Evolutionary conservation across 768 basidiomycete genomes (phyloP).

Genomic region (Lactarius trivialis): DNA sequence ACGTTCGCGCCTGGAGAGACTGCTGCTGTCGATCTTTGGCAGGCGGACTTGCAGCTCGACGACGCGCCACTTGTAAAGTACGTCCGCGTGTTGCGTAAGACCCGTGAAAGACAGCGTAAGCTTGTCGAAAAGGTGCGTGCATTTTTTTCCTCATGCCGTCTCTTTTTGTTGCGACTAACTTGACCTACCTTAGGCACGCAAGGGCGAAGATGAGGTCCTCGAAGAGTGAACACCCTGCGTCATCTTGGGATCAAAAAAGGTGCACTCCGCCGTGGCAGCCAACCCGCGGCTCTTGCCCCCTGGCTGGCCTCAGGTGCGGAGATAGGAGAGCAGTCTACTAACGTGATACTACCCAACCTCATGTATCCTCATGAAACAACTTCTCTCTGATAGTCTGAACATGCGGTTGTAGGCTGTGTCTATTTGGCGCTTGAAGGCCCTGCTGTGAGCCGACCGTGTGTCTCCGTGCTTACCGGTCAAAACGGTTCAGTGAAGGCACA

Average conservation of each 20-base stretch:
- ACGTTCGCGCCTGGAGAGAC: slow-evolving; percentile 69
- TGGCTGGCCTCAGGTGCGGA: background rate
- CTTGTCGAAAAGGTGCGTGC: slow-evolving; percentile 64
- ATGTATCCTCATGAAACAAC: background rate
- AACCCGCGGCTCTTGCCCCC: background rate
- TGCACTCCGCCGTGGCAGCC: background rate
- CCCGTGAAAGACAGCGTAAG: slow-evolving; percentile 63
- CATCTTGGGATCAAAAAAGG: background rate
- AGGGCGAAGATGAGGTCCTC: slow-evolving; percentile 64
- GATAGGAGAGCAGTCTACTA: slow-evolving; percentile 1
- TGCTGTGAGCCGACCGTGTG: background rate
- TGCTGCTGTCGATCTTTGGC: slow-evolving; percentile 67
- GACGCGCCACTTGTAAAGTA: slow-evolving; percentile 79
- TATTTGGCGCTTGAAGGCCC: background rate
- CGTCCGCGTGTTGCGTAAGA: slow-evolving; percentile 73
- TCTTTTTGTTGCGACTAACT: background rate
- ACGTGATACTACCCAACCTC: background rate
- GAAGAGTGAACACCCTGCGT: slow-evolving; percentile 34
- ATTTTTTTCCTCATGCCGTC: background rate
- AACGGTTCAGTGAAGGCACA: background rate
- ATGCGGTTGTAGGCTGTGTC: background rate
- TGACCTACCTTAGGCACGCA: slow-evolving; percentile 45
- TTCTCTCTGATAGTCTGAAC: background rate
- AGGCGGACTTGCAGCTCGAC: slow-evolving; percentile 50
- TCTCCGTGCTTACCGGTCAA: slow-evolving; percentile 7